A percentile compares a stretch with the other conserved stretches of the same genome.
Conservation (phyloP, 164 flowering plant genomes). For the Warburgia ugandensis region DNA sequence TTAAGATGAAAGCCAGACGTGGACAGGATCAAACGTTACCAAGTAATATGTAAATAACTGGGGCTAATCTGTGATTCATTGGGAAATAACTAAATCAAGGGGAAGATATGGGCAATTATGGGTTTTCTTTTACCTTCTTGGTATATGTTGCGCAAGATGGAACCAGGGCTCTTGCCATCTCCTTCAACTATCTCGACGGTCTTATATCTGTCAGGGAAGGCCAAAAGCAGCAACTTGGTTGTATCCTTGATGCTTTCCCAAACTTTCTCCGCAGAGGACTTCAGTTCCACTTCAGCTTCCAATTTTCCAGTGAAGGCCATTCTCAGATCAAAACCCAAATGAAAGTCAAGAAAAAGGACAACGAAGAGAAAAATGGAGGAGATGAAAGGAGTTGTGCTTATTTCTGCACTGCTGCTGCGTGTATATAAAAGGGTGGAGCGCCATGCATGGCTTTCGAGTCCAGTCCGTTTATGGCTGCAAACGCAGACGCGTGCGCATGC, state of each 20-base stretch:
- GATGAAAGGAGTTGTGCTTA: too few relatives aligned
- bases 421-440: too few relatives aligned
- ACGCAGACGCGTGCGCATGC: too few relatives aligned
- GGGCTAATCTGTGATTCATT: too few relatives aligned
- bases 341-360: neutral
- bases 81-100: too few relatives aligned
- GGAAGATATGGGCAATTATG: neutral
- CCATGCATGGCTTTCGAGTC: too few relatives aligned
- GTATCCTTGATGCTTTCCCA: conserved; percentile 55
- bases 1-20: too few relatives aligned
- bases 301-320: conserved; percentile 33
- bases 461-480: too few relatives aligned
- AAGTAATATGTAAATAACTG: too few relatives aligned
- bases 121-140: conserved; percentile 41
- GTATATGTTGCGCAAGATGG: conserved; percentile 44
- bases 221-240: conserved; percentile 45
- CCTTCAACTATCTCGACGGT: conserved; percentile 69
- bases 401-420: too few relatives aligned
- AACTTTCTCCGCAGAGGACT: conserved; percentile 45
- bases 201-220: conserved; percentile 57
- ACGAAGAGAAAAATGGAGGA: too few relatives aligned
- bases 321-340: neutral
- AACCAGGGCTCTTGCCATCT: conserved; percentile 63
- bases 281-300: conserved; percentile 54
- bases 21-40: too few relatives aligned